phyloP scores from a whole-genome alignment of 2,329 filamentous ascomycete genomes.

The Davidsoniella neocaledoniae region DNA sequence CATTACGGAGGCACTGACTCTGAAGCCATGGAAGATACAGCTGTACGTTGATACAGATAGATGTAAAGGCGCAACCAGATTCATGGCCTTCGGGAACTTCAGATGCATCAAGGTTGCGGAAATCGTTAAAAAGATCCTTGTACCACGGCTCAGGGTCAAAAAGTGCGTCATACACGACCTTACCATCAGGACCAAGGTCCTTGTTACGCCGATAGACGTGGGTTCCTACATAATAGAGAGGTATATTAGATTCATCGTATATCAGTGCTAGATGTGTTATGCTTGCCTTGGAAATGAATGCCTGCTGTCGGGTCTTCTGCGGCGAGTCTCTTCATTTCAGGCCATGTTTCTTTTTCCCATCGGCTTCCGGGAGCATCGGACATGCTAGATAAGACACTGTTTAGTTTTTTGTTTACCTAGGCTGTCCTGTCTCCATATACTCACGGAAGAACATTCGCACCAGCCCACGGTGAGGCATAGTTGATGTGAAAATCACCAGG shows the following conservation, averaged over 20 bases:
- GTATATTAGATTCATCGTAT: no score
- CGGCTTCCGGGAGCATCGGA: conserved; percentile 24
- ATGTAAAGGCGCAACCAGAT: conserved; percentile 60
- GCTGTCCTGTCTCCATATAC: conserved; percentile 18
- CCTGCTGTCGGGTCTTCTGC: conserved; percentile 58
- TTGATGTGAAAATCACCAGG: conserved; percentile 84
- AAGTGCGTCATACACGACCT: conserved; percentile 44
- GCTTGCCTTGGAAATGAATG: conserved; percentile 56
- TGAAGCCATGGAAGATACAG: conserved; percentile 78
- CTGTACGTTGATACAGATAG: conserved; percentile 80
- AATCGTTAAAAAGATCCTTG: conserved; percentile 54
- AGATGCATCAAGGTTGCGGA: conserved; percentile 38
- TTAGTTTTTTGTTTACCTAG: background rate
- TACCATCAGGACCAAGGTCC: conserved; percentile 29
- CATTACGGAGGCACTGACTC: conserved; percentile 59
- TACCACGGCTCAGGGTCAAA: conserved; percentile 56
- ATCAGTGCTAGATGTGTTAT: background rate
- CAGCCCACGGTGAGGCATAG: conserved; percentile 81
- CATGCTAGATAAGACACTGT: conserved; percentile 23
- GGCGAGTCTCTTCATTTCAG: conserved; percentile 41
- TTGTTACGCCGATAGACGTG: conserved; percentile 40
- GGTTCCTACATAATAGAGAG: conserved; percentile 22
- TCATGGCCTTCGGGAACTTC: conserved; percentile 50
- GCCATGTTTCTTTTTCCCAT: conserved; percentile 51
- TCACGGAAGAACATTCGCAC: conserved; percentile 62